Base-by-base conservation (phyloP, 2,329 filamentous ascomycete species). In the Plectosphaerella cucumerina region DNA sequence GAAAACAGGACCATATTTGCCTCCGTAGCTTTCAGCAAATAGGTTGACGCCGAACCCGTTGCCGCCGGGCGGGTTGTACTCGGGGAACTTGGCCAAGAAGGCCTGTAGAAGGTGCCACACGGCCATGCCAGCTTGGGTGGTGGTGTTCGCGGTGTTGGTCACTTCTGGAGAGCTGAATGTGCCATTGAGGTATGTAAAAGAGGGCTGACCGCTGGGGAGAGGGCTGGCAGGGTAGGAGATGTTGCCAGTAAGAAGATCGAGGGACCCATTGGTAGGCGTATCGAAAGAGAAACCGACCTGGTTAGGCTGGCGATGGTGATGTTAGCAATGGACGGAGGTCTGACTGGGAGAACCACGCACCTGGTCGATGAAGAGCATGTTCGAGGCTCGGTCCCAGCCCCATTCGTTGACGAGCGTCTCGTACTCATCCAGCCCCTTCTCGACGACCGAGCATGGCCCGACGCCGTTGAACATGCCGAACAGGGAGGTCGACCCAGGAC, bases 251-350 rank as follows among this genome's bases (percentile, higher is more conserved):
- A 74, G 56, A 37, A 82, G 65, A 53, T 81, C 68, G 20, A 83
- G 61, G 6, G 84, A 84, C 15, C 79, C 78, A 59, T 89, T 85
- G 9, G 77, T 81, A 8, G 77, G 70, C 22, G 74, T 75, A 60
- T 90, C 88, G 61, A 81, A 84, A 2, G 84, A 87, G 57, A 87
- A 84, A 22, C 82, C 81, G 46, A 89, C 81, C 66, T 89, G 84
- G 54, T 85, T 84, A 21, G 85, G 85, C 79, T 90, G 61, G 3
- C 59, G 6, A 61, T 58, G 6, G 20, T 12, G 6, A 10, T 49
- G 63, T 65, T 15, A 67, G 58, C 52, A 63, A 51, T 34, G 31
- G 56, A 59, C 20, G 59, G 23, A 5, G 56, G 14, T 9, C 26
- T 31, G 26, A 11, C 26, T 31, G 6, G n/a, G 12, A 11, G 17